Evolutionary conservation across 805 yeast species (phyloP), one percentile per base, ranked within the genome.

Genomic region (Sugiyamaella lignohabitans): DNA sequence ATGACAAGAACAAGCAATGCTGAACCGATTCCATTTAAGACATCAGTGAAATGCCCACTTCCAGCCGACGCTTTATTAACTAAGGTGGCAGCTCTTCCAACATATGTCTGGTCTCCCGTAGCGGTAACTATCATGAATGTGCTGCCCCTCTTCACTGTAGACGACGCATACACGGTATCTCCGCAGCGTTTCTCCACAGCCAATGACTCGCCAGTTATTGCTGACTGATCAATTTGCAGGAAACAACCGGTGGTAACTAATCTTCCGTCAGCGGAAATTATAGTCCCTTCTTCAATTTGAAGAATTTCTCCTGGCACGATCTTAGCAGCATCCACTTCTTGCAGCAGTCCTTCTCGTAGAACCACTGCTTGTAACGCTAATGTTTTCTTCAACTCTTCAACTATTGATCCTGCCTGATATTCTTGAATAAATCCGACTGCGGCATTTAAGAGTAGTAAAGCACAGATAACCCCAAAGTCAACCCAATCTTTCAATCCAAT

Each of bases 401-500:
- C 96, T 77, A 88, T 88, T 54, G 96, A 87, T 76, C 96, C 96
- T 57, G 97, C 97, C 74, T 88, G 96, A 84, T 74, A 89, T 73
- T 88, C 97, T 76, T 88, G 97, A 60, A 87, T 76, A 82, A 88
- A 88, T 79, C 97, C 97, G 69, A 88, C 96, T 62, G 74, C 72
- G 56, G 96, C 96, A 73, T 88, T 88, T 67, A 88, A 79, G 69
- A 82, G 60, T 61, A 88, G 76, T 61, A 88, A 73, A 72, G 84
- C 96, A 71, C 86, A 80, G 67, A 88, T 88, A 68, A 88, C 97
- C 80, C 97, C 96, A 76, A 88, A 88, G 79, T 88, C 96, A 65
- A 88, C 96, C 96, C 96, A 88, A 75, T 89, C 96, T 74, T 87
- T 87, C 62, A 87, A 77, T 82, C 95, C 96, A 57, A 95, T 95